Conservation (phyloP, 83 land plant species). For the Larix sibirica region DNA sequence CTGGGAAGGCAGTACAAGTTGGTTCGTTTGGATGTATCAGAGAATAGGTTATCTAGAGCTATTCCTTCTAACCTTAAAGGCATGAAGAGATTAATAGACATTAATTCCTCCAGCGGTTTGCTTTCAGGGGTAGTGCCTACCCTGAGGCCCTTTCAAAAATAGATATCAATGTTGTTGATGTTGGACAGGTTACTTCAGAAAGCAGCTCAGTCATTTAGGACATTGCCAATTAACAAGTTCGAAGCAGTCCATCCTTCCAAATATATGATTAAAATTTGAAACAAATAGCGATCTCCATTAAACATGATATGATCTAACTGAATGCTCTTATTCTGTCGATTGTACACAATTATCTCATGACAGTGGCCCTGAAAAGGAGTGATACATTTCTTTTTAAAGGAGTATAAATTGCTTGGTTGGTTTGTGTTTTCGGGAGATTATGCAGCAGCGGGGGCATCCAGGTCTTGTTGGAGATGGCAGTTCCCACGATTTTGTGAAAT, state of each 20-base stretch:
- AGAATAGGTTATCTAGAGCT: slow-evolving; percentile 51
- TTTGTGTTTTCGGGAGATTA: neutral
- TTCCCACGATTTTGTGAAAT: slow-evolving; percentile 33
- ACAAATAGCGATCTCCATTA: too few species aligned
- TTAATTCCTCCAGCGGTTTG: slow-evolving; percentile 63
- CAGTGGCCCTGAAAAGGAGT: neutral
- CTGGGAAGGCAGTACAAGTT: slow-evolving; percentile 63
- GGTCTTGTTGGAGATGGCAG: slow-evolving; percentile 17
- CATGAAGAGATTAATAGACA: slow-evolving; percentile 65
- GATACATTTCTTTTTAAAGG: neutral
- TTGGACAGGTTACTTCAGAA: too few species aligned
- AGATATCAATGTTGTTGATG: too few species aligned
- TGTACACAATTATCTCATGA: neutral
- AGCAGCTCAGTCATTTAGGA: too few species aligned
- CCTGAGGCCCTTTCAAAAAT: slow-evolving; percentile 46
- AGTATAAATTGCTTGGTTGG: neutral
- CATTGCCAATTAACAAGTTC: too few species aligned
- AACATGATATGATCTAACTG: too few species aligned
- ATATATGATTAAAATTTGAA: too few species aligned
- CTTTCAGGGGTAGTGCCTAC: slow-evolving; percentile 50
- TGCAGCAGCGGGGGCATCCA: neutral
- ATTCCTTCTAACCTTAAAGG: slow-evolving; percentile 55
- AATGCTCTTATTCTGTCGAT: neutral
- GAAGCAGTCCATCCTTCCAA: too few species aligned
- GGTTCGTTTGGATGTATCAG: slow-evolving; percentile 62